Evolutionary conservation across 768 basidiomycete genomes (phyloP).

Genomic region (Macrolepiota albuminosa): DNA sequence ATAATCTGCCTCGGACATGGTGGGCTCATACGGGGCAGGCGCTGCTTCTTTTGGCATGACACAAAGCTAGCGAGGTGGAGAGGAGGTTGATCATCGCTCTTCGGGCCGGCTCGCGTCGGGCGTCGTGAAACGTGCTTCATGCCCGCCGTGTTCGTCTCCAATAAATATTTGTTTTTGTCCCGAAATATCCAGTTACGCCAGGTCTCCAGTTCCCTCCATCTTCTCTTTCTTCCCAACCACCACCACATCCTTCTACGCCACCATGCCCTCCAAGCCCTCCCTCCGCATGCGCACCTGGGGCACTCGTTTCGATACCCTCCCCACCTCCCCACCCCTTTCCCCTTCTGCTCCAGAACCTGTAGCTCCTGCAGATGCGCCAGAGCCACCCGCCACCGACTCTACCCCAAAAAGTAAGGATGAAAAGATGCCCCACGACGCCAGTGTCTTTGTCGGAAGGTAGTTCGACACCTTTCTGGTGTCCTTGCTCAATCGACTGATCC

Average conservation of each 20-base stretch:
- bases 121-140: constrained; percentile 36
- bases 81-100: constrained; percentile 30
- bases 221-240: constrained; percentile 7
- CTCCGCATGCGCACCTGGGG: constrained; percentile 55
- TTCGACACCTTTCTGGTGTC: constrained; percentile 6
- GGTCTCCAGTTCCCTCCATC: constrained; percentile 4
- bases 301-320: constrained; percentile 66
- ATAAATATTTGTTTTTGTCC: constrained; percentile 13
- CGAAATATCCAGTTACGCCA: constrained; percentile 6
- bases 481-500: background rate
- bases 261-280: constrained; percentile 41
- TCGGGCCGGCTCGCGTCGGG: constrained; percentile 31
- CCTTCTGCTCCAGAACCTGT: constrained; percentile 21
- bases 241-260: constrained; percentile 14
- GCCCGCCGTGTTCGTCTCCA: constrained; percentile 4
- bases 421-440: constrained; percentile 66
- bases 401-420: constrained; percentile 31
- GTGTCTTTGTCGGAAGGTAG: constrained; percentile 83
- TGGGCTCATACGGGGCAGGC: background rate
- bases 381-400: constrained; percentile 20
- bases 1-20: background rate
- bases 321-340: constrained; percentile 43
- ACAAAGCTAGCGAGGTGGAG: constrained; percentile 32
- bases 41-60: constrained; percentile 37
- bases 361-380: constrained; percentile 16